Conservation (phyloP, 2,329 filamentous ascomycete species). For the Karstenula rhodostoma region DNA sequence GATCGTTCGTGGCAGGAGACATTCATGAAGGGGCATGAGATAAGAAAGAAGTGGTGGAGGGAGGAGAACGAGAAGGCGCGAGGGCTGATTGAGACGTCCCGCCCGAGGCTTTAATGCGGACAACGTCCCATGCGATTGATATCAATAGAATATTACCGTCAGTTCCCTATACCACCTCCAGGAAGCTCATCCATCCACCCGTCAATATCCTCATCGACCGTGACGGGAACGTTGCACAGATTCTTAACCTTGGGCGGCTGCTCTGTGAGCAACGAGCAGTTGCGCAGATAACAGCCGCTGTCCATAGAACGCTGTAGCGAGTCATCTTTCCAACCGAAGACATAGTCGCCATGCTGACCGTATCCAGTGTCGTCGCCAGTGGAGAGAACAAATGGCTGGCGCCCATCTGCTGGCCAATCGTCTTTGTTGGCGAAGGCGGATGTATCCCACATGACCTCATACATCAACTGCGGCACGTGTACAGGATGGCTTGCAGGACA, state of each 20-base stretch:
- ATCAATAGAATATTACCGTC: background rate
- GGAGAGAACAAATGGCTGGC: constrained; percentile 37
- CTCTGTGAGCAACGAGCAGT: constrained; percentile 8
- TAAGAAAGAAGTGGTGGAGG: constrained; percentile 66
- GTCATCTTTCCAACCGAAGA: constrained; percentile 42
- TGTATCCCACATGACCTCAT: constrained; percentile 44
- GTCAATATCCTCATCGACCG: constrained; percentile 34
- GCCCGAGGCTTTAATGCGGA: constrained; percentile 11
- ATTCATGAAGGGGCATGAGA: constrained; percentile 64
- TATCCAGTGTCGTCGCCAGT: constrained; percentile 38
- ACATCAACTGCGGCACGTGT: constrained; percentile 41
- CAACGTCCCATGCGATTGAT: too few relatives aligned
- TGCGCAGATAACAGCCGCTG: constrained; percentile 27
- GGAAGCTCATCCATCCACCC: constrained; percentile 28
- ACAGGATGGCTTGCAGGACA: constrained; percentile 41
- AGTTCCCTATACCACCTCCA: constrained; percentile 13
- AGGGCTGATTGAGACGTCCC: background rate
- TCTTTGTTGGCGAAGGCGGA: constrained; percentile 26
- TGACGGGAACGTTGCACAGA: constrained; percentile 32
- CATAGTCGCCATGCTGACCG: constrained; percentile 40
- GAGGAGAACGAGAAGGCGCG: constrained; percentile 56
- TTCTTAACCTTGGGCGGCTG: constrained; percentile 30
- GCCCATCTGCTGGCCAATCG: constrained; percentile 39
- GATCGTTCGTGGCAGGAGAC: constrained; percentile 57
- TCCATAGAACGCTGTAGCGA: constrained; percentile 37